phyloP scores from a whole-genome alignment of 345 rosid genomes.

The Aethionema arabicum region DNA sequence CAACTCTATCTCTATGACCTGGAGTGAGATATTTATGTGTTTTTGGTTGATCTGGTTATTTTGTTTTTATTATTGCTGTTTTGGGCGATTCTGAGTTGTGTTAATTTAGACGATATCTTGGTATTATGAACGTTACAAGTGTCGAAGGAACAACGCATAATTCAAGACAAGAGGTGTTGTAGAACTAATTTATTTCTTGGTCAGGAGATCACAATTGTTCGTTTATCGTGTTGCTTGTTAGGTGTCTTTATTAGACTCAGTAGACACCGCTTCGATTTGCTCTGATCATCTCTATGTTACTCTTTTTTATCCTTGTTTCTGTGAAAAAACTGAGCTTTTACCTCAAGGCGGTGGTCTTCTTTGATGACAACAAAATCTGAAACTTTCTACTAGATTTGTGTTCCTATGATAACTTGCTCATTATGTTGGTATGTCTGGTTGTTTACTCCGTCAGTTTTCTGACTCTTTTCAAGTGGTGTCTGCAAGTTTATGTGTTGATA shows the following conservation, averaged over 20 bases:
- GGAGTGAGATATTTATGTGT: conserved; percentile 18
- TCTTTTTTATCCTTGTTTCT: not conserved
- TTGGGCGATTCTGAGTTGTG: conserved; percentile 23
- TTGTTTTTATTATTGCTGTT: conserved; percentile 9
- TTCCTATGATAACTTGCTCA: not conserved
- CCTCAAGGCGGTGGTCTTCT: not conserved
- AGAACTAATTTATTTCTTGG: not conserved
- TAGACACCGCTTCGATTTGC: not conserved
- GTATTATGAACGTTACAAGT: conserved; percentile 26
- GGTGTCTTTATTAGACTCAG: not conserved
- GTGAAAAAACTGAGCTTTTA: conserved; percentile 9
- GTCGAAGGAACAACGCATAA: conserved; percentile 24
- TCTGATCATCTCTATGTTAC: conserved; percentile 5
- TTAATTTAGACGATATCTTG: not conserved
- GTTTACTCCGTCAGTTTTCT: not conserved
- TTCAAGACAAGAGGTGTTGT: conserved; percentile 18
- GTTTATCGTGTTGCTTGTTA: not conserved
- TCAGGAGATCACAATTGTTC: not conserved
- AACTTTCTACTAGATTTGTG: not conserved
- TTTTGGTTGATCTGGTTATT: conserved; percentile 17
- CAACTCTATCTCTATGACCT: not conserved
- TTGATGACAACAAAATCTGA: not conserved
- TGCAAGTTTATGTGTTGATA: not conserved
- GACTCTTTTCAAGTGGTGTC: not conserved
- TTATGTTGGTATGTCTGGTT: not conserved